Evolutionary conservation across 208 protist species (phyloP).

Genomic region (Trypanosoma avium): DNA sequence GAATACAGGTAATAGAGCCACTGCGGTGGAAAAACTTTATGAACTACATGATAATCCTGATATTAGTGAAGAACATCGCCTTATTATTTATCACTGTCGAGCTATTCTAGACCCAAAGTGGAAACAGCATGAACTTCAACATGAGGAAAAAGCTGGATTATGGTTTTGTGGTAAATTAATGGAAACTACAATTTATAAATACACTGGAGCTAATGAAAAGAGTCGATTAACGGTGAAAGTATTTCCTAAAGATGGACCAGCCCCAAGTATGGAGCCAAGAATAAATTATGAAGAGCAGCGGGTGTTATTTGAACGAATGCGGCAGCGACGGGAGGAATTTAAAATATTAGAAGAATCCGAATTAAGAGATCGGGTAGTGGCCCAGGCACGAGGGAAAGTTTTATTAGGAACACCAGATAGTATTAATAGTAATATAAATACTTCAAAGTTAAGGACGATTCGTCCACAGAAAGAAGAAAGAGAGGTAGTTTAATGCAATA

Average conservation of each 20-base stretch:
- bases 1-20: constrained; percentile 28
- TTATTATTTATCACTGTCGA: constrained; percentile 81
- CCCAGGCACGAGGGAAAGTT: constrained; percentile 49
- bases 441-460: constrained; percentile 53
- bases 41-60: constrained; percentile 62
- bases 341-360: constrained; percentile 72
- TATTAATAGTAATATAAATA: not conserved
- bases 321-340: constrained; percentile 48
- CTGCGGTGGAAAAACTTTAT: constrained; percentile 48
- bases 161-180: constrained; percentile 83
- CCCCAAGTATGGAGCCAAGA: constrained; percentile 69
- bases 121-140: constrained; percentile 47
- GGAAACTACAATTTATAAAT: constrained; percentile 43
- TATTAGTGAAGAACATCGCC: constrained; percentile 66
- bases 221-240: constrained; percentile 76
- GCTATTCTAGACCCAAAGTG: constrained; percentile 70
- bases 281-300: constrained; percentile 86
- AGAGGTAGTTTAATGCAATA: constrained; percentile 18
- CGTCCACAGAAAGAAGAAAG: constrained; percentile 55
- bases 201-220: constrained; percentile 68
- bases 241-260: constrained; percentile 42
- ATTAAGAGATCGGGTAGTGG: constrained; percentile 66
- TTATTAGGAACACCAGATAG: constrained; percentile 15
- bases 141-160: constrained; percentile 41
- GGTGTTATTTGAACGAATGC: constrained; percentile 50